Evolutionary conservation across 352 stramenopile species (phyloP).

Genomic region (Phytopythium helicoides): DNA sequence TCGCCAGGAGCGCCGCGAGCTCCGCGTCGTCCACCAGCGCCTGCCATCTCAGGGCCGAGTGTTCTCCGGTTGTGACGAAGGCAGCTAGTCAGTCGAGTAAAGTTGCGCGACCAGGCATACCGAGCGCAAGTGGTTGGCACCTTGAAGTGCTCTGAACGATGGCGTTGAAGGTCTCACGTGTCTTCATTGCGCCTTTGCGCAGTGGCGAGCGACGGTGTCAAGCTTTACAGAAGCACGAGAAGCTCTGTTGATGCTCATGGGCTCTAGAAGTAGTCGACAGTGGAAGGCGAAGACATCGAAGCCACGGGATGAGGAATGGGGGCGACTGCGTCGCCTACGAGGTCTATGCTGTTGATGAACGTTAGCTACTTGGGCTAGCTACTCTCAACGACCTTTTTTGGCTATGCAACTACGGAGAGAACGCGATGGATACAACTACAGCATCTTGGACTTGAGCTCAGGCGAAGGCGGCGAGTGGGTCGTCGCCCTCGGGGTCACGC

Average conservation of each 20-base stretch:
- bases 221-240: no score
- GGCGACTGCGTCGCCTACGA: slow-evolving; percentile 4
- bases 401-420: not conserved
- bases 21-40: not conserved
- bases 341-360: not conserved
- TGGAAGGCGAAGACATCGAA: not conserved
- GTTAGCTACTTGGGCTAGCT: no score
- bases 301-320: not conserved
- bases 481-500: slow-evolving; percentile 40
- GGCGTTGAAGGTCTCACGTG: no score
- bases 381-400: no score
- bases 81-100: no score
- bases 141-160: no score
- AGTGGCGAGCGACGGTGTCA: no score
- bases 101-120: no score
- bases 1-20: not conserved
- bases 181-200: no score
- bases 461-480: slow-evolving; percentile 44
- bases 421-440: slow-evolving; percentile 16
- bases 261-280: not conserved
- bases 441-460: slow-evolving; percentile 59
- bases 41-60: not conserved
- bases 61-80: no score
- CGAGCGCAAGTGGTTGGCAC: no score
- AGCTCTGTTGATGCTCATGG: no score